Evolutionary conservation across 2,329 filamentous ascomycete species (phyloP).

Genomic region (Pseudogymnoascus verrucosus): DNA sequence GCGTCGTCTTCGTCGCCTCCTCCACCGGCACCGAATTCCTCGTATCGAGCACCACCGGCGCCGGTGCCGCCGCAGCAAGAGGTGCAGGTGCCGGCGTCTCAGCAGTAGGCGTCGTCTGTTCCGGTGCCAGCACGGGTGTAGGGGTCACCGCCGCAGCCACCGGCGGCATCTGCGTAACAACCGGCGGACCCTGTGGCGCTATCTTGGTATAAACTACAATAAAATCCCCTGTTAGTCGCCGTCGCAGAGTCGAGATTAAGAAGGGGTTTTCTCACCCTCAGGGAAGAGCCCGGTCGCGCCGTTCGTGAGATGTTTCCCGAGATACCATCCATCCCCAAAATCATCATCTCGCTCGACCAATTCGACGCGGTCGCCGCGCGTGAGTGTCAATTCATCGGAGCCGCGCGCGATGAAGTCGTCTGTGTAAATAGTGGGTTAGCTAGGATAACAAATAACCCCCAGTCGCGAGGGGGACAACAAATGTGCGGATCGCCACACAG

Average conservation of each 20-base stretch:
- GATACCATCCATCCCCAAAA: conserved; percentile 81
- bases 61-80: conserved; percentile 13
- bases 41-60: background rate
- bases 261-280: conserved; percentile 51
- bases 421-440: conserved; percentile 29
- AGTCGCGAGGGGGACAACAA: background rate
- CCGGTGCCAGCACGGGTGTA: background rate
- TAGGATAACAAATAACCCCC: background rate
- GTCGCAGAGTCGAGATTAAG: conserved; percentile 14
- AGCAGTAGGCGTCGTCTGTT: background rate
- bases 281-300: conserved; percentile 73
- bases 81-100: conserved; percentile 11
- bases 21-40: background rate
- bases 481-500: background rate
- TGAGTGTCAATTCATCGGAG: conserved; percentile 82
- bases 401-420: conserved; percentile 90
- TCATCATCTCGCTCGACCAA: conserved; percentile 80
- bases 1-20: conserved; percentile 12
- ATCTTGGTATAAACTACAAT: conserved; percentile 29
- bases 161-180: background rate
- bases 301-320: conserved; percentile 66
- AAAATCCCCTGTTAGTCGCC: conserved; percentile 21
- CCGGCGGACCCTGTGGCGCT: conserved; percentile 24
- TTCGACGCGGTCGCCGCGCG: conserved; percentile 77
- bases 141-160: background rate